These are phyloP conservation scores for Phytophthora sojae DNA, from an alignment of 352 stramenopile genomes.

Conservation along the genomic window DNA sequence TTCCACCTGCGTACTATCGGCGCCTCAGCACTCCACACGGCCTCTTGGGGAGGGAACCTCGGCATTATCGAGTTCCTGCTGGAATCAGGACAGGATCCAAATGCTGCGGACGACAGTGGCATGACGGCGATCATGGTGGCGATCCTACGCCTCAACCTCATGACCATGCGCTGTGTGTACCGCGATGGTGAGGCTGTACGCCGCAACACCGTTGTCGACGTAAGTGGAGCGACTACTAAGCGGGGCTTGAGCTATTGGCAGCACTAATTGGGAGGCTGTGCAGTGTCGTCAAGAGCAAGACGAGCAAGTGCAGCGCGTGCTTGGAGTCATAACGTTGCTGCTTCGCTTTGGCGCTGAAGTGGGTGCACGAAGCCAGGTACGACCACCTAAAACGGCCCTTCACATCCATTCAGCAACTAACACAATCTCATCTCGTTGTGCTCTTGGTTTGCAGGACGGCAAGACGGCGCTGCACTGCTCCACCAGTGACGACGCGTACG, in stretches of 20 bases:
- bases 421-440: not conserved
- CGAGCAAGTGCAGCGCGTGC: not conserved
- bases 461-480: conserved; percentile 38
- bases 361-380: conserved; percentile 24
- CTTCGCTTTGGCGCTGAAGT: conserved; percentile 17
- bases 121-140: conserved; percentile 41
- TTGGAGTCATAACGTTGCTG: conserved; percentile 20
- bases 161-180: conserved; percentile 37
- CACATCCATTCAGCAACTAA: not conserved
- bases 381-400: not conserved
- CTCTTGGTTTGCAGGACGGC: conserved; percentile 18
- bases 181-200: conserved; percentile 17
- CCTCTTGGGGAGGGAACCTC: conserved; percentile 25
- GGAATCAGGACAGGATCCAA: conserved; percentile 25
- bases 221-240: conserved; percentile 1
- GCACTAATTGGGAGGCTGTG: too few species aligned
- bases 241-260: too few species aligned
- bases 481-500: conserved; percentile 30
- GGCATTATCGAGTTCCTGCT: conserved; percentile 34
- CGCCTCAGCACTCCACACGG: conserved; percentile 35
- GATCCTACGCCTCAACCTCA: conserved; percentile 33
- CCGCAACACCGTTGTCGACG: conserved; percentile 34
- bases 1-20: conserved; percentile 36
- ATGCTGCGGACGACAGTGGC: conserved; percentile 21
- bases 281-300: conserved; percentile 36